Evolutionary conservation across 108 stramenopile genomes (phyloP), one percentile per base, ranked within the genome.

Genomic region (Nitzschia inconspicua): DNA sequence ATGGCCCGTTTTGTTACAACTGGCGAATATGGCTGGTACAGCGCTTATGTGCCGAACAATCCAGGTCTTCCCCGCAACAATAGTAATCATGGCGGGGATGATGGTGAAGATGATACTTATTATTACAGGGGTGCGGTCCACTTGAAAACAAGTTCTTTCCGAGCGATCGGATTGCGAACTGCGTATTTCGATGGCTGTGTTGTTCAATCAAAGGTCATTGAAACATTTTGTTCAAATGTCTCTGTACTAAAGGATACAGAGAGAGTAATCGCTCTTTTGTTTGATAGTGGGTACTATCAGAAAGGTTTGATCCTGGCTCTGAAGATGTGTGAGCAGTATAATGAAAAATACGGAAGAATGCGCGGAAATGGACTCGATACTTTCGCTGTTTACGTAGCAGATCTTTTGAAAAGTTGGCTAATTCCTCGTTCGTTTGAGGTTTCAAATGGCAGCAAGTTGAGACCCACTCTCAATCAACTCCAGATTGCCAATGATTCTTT

Each of bases 161-260:
- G 76, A 36, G 76, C 65, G 5, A 39, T 86, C n/a, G 77, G 79
- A 9, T 54, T 86, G 29, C 65, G 76, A 31, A 64, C 74, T 16
- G 52, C 85, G 44, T 71, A 55, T 18, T 70, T 80, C 62, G 89
- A 90, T 57, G n/a, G n/a, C n/a, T n/a, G n/a, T n/a, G n/a, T n/a
- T n/a, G n/a, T n/a, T n/a, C 61, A n/a, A n/a, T n/a, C n/a, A n/a
- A n/a, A n/a, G n/a, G n/a, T n/a, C n/a, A n/a, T n/a, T n/a, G n/a
- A n/a, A n/a, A n/a, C n/a, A n/a, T n/a, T n/a, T n/a, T 24, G 14
- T 41, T 58, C 39, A 36, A 19, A 5, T 37, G 53, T 54, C 7
- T 37, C 16, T 8, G 53, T 8, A 30, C 31, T 29, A 7, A 39
- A 29, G 16, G n/a, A n/a, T n/a, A n/a, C n/a, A n/a, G n/a, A n/a